Evolutionary conservation across 2,329 filamentous ascomycete species (phyloP).

Genomic region (Clonostachys sp.): DNA sequence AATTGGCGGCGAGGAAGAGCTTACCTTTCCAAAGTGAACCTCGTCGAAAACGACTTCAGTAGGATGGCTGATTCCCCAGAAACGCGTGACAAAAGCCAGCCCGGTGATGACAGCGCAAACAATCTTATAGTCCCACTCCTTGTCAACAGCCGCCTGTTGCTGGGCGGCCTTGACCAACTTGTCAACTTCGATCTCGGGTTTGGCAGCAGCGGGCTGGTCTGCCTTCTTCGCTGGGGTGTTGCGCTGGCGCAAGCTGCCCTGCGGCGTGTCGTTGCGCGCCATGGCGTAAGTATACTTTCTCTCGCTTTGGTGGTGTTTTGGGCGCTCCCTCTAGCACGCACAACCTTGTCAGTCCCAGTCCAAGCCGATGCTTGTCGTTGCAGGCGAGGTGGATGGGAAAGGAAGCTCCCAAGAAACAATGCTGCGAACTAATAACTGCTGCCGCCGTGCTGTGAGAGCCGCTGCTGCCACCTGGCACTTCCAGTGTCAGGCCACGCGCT

Average conservation of each 20-base stretch:
- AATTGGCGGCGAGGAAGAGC: conserved; percentile 11
- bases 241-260: conserved; percentile 56
- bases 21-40: conserved; percentile 98
- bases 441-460: too few species aligned
- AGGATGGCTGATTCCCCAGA: conserved; percentile 94
- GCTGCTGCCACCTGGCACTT: too few species aligned
- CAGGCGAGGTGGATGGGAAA: too few species aligned
- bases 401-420: too few species aligned
- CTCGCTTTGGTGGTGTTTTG: too few species aligned
- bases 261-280: conserved; percentile 44
- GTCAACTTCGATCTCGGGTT: conserved; percentile 44
- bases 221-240: conserved; percentile 39
- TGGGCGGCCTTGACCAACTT: conserved; percentile 35
- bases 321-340: too few species aligned
- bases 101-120: conserved; percentile 72
- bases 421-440: too few species aligned
- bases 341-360: too few species aligned
- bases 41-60: conserved; percentile 98
- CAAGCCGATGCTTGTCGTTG: too few species aligned
- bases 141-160: conserved; percentile 28
- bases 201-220: conserved; percentile 23
- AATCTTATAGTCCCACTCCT: conserved; percentile 82
- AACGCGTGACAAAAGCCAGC: conserved; percentile 85
- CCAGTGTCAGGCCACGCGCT: too few species aligned
- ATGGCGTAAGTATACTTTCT: conserved; percentile 18